phyloP scores from a whole-genome alignment of 768 basidiomycete genomes.

The Polyporus arcularius region DNA sequence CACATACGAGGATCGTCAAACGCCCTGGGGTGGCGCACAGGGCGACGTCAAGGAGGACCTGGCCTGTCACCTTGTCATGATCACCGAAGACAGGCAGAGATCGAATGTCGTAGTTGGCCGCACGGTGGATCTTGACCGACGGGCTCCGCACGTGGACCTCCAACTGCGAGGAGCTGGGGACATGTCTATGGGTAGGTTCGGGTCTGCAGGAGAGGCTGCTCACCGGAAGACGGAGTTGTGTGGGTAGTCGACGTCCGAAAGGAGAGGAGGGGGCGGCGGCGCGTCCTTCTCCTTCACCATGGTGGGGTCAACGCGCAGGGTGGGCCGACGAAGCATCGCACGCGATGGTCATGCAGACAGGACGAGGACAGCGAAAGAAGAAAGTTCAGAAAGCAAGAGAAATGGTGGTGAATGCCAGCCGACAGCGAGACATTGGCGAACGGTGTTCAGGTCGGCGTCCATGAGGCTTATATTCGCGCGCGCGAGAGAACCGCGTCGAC shows the following conservation, averaged over 20 bases:
- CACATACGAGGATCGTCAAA: constrained; percentile 54
- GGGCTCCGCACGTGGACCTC: constrained; percentile 65
- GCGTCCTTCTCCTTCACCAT: constrained; percentile 6
- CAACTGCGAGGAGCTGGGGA: constrained; percentile 38
- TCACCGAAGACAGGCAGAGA: constrained; percentile 57
- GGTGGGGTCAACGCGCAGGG: constrained; percentile 18
- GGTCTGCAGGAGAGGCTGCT: background rate
- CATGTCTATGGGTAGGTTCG: background rate
- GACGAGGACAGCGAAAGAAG: constrained; percentile 5
- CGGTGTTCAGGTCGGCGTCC: constrained; percentile 15
- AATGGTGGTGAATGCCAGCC: constrained; percentile 12
- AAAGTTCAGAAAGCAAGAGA: constrained; percentile 7
- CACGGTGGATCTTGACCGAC: constrained; percentile 50
- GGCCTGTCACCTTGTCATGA: constrained; percentile 61
- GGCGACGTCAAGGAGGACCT: constrained; percentile 55
- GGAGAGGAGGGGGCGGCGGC: background rate
- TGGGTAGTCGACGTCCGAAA: constrained; percentile 17
- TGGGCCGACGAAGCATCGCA: constrained; percentile 12
- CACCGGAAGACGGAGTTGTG: constrained; percentile 31
- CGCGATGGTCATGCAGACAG: constrained; percentile 12
- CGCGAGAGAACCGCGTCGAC: constrained; percentile 13
- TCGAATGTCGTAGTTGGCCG: constrained; percentile 28
- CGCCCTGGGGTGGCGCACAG: constrained; percentile 52
- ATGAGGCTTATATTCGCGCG: constrained; percentile 18
- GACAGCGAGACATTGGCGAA: constrained; percentile 16